Evolutionary conservation across 202 grass and related monocot species (phyloP), one percentile per base, ranked within the genome.

Genomic region (Panicum hallii): DNA sequence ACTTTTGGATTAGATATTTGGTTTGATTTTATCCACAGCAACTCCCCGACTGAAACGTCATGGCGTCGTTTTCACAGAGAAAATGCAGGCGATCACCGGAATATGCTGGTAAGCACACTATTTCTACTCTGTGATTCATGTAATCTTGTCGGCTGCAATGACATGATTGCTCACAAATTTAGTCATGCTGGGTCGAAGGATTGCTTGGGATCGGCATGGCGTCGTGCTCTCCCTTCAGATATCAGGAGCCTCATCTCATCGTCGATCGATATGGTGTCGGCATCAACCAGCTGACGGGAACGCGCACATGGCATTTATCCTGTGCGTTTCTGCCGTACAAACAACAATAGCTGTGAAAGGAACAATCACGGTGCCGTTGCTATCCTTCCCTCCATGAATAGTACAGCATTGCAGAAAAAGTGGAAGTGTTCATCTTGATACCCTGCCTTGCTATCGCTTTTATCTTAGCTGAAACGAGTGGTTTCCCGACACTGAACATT

Each of bases 221-320:
- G 49, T 53, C 16, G 28, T 47, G 50, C 32, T 57, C 42, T 70
- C 58, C 26, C 45, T 54, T 85, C 77, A 68, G 32, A 43, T 71
- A 72, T 26, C 30, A 65, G 85, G 49, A 46, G 17, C 50, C 63
- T 76, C 44, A 11, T 76, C 54, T 62, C 42, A 12, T 52, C 78
- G 16, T 56, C 19, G 43, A 52, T 63, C 26, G 7, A 63, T 32
- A 63, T 32, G 78, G 54, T 17, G 78, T 85, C 88, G 9, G 55
- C 83, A 82, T 89, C 88, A 81, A 23, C 44, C 6, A 34, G 70
- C 60, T 76, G 63, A 77, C 64, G 81, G 44, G 30, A 82, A 63
- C 40, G 63, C 44, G 14, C 49, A 44, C 50, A 70, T 28, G 45
- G 10, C 11, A 42, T 55, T 61, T 75, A 85, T 43, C 34, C 56